Evolutionary conservation across 2,329 filamentous ascomycete genomes (phyloP), one percentile per base, ranked within the genome.

Genomic region (Sporothrix phasma): DNA sequence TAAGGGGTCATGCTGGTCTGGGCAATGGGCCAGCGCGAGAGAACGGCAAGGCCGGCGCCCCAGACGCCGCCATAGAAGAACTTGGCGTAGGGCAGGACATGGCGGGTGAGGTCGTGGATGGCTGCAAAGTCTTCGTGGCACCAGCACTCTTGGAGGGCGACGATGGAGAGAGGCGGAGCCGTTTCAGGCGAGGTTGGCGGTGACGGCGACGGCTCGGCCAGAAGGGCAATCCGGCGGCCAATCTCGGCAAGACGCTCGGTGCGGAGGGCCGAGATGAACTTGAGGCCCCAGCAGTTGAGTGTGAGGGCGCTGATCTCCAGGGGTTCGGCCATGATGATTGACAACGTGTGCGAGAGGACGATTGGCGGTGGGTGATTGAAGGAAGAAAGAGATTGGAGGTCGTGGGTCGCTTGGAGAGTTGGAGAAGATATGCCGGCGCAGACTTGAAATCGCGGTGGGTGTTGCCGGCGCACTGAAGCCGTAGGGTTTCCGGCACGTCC

Each of bases 261-360:
- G 69, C 92, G 90, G 69, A 89, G 84, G 69, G 87, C 87, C 61
- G 92, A 87, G 71, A 97, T 81, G 77, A 86, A 91, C 72, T 95
- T 93, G 67, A 97, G 85, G 61, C 94, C 94, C 93, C 94, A 97
- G 84, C 92, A 97, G 77, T 99, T 99, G 74, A 96, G 84, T 4
- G 90, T 94, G 68, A 97, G 78, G 69, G 97, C 81, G 72, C 89
- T 88, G 73, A 97, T 83, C 65, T 87, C 81, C 15, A 45, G 15
- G 10, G 39, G 56, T 1, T 34, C 37, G 3, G 39, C 39, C 56
- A 59, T 59, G 8, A 39, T 22, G 54, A n/a, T 2, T 3, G 11
- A 3, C 22, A 19, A 17, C 31, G 34, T 41, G 19, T 4, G 31
- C 11, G 1, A 24, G 7, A 22, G 10, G 8, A 10, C 13, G 29